These are phyloP conservation scores for Arabidopsis lyrata DNA, from an alignment of 441 rosid genomes.

Conservation along the genomic window DNA sequence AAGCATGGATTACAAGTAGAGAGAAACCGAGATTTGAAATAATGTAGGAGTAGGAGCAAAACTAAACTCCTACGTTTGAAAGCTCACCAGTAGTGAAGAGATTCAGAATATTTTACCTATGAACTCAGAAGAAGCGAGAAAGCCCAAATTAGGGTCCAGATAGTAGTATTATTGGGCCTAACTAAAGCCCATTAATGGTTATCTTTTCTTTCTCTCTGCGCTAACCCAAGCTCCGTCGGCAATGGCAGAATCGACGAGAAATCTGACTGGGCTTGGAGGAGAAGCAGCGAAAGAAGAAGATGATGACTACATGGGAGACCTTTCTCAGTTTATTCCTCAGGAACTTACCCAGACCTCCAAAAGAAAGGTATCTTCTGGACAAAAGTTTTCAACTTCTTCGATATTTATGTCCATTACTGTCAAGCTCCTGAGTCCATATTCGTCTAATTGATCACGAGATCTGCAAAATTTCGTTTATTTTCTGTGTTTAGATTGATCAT, in stretches of 20 bases:
- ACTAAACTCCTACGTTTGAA: too few relatives aligned
- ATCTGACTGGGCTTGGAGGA: conserved; percentile 44
- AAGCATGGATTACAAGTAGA: too few relatives aligned
- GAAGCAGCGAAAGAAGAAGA: conserved; percentile 37
- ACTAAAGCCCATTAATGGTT: conserved; percentile 4
- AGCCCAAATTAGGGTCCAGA: background rate
- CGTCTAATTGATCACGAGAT: background rate
- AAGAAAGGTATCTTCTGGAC: conserved; percentile 34
- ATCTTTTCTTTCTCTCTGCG: background rate
- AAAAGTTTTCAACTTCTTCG: conserved; percentile 4
- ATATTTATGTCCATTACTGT: background rate
- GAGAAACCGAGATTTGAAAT: too few relatives aligned
- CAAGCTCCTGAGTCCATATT: background rate
- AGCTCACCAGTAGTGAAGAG: too few relatives aligned
- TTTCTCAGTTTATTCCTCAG: conserved; percentile 73
- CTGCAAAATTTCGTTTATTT: background rate
- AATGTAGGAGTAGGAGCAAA: too few relatives aligned
- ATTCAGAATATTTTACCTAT: too few relatives aligned
- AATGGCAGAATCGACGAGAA: conserved; percentile 55
- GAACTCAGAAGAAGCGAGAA: too few relatives aligned
- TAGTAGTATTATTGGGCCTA: background rate
- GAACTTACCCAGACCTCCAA: conserved; percentile 53
- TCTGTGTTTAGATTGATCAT: conserved; percentile 2
- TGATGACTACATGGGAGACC: conserved; percentile 93
- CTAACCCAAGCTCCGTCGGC: conserved; percentile 27